These are phyloP conservation scores for Blastobotrys petasosporus DNA, from an alignment of 1,139 yeast genomes.

Conservation along the genomic window DNA sequence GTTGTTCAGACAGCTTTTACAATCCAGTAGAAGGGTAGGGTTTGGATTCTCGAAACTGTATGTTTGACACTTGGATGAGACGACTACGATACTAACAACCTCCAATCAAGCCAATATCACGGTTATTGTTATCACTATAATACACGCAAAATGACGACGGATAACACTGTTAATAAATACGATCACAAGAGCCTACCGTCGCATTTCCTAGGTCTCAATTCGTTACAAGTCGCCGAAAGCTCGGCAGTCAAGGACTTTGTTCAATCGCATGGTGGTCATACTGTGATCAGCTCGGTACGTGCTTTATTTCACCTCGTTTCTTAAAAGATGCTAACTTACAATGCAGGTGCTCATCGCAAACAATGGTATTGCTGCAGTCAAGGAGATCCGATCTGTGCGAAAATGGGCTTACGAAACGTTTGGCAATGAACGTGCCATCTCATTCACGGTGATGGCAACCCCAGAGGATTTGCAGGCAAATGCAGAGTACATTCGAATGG, in stretches of 20 bases:
- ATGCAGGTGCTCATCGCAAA: constrained; percentile 74
- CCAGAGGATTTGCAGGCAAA: constrained; percentile 97
- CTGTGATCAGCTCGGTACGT: constrained; percentile 66
- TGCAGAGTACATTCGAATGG: constrained; percentile 98
- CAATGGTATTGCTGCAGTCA: constrained; percentile 98
- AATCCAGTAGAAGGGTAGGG: too few species aligned
- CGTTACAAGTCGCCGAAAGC: constrained; percentile 66
- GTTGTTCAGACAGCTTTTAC: too few species aligned
- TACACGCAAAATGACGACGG: too few species aligned
- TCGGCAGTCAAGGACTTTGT: constrained; percentile 81
- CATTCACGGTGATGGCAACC: constrained; percentile 97
- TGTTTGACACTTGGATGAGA: too few species aligned
- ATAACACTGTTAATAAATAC: constrained; percentile 13
- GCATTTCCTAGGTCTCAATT: constrained; percentile 76
- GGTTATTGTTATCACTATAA: too few species aligned
- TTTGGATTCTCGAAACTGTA: too few species aligned
- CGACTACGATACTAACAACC: too few species aligned
- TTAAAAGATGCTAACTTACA: background rate
- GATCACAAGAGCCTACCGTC: constrained; percentile 44
- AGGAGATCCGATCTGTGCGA: constrained; percentile 93
- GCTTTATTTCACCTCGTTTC: too few species aligned
- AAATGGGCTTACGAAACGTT: constrained; percentile 99
- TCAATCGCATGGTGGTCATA: constrained; percentile 82
- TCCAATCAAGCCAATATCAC: too few species aligned
- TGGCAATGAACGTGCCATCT: constrained; percentile 89